Conservation (phyloP, 331 rosid genomes). For the Malus hybrid region DNA sequence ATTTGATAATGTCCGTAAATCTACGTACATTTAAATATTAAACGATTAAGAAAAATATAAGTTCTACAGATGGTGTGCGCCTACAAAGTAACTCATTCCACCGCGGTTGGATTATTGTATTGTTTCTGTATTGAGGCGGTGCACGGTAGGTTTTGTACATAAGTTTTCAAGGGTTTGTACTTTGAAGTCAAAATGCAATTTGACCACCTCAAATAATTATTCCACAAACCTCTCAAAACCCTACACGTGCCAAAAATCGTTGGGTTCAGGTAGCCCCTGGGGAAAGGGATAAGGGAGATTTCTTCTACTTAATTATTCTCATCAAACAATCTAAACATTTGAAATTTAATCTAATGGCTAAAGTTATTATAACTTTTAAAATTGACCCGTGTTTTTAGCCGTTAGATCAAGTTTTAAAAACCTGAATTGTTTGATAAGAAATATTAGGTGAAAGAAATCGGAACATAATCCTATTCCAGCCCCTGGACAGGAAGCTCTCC, state of each 20-base stretch:
- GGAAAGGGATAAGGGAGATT: too few species aligned
- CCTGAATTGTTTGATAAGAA: too few species aligned
- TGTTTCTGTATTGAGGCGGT: neutral
- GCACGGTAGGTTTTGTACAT: neutral
- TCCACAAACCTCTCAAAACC: neutral
- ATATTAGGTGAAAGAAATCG: too few species aligned
- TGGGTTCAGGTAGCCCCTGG: neutral
- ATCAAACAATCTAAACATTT: too few species aligned
- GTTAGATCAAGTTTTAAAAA: fast-evolving
- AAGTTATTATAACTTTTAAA: too few species aligned
- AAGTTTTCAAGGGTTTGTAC: neutral
- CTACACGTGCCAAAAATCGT: neutral
- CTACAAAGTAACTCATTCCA: too few species aligned
- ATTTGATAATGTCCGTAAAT: too few species aligned
- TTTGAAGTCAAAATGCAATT: slow-evolving; percentile 1
- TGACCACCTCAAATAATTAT: slow-evolving; percentile 7
- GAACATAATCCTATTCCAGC: fast-evolving
- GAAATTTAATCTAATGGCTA: too few species aligned
- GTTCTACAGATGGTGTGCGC: too few species aligned
- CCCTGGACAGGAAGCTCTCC: neutral
- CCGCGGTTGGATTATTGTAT: neutral
- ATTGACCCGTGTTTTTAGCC: fast-evolving
- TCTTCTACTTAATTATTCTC: fast-evolving
- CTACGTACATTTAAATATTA: too few species aligned
- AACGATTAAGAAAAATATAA: too few species aligned